Conservation (phyloP, 2,329 filamentous ascomycete genomes). For the Aspergillus caelatus region DNA sequence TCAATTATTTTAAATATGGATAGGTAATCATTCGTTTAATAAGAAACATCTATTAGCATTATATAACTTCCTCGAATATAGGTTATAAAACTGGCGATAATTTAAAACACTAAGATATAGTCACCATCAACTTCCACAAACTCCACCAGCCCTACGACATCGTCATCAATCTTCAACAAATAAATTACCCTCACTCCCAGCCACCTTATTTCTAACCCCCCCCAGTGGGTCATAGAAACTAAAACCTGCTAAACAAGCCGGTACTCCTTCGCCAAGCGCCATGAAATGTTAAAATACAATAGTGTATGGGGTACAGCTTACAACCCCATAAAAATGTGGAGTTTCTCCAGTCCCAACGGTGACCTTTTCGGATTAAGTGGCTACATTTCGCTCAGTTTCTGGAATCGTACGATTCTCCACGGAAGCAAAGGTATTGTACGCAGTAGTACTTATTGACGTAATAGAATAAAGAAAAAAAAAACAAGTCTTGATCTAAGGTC, state of each 20-base stretch:
- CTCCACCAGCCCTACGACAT: not conserved
- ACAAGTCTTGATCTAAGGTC: too few relatives aligned
- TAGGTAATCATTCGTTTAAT: too few relatives aligned
- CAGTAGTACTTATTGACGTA: not conserved
- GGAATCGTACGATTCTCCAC: not conserved
- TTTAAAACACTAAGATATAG: too few relatives aligned
- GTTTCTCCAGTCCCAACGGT: not conserved
- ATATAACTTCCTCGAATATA: too few relatives aligned
- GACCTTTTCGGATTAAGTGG: not conserved
- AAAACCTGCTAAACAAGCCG: not conserved
- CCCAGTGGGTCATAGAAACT: too few relatives aligned
- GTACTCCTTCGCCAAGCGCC: not conserved
- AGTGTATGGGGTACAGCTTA: not conserved
- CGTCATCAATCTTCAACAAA: not conserved
- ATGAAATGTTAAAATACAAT: not conserved
- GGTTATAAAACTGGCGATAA: too few relatives aligned
- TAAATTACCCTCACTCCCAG: not conserved
- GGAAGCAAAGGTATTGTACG: too few relatives aligned
- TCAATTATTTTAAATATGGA: too few relatives aligned
- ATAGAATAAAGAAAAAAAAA: not conserved
- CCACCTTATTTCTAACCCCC: not conserved
- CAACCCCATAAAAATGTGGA: not conserved
- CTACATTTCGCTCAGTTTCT: not conserved
- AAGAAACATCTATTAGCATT: too few relatives aligned
- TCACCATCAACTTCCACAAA: not conserved